phyloP scores from a whole-genome alignment of 495 filamentous ascomycete species.

The Amorphotheca resinae region DNA sequence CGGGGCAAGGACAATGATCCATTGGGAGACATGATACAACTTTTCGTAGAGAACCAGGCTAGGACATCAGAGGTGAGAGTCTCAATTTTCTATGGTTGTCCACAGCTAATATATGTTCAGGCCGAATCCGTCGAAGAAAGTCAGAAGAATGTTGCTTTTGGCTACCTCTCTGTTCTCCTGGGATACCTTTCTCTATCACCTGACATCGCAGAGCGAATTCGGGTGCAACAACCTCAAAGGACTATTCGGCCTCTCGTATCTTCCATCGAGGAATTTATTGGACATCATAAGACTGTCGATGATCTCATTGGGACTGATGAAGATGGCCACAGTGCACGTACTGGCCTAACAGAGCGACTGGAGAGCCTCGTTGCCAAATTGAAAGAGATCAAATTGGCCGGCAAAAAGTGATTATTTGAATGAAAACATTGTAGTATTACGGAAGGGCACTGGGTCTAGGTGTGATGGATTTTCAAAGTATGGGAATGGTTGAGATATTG shows the following conservation, averaged over 20 bases:
- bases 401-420: conserved; percentile 4
- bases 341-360: conserved; percentile 31
- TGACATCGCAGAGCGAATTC: conserved; percentile 38
- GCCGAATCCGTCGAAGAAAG: conserved; percentile 74
- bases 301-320: conserved; percentile 32
- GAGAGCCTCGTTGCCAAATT: conserved; percentile 14
- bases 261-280: conserved; percentile 77
- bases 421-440: neutral
- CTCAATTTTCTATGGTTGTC: conserved; percentile 24
- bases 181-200: conserved; percentile 59
- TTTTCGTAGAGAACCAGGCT: conserved; percentile 40
- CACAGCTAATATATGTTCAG: conserved; percentile 30
- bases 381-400: neutral
- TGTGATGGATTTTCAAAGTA: no score
- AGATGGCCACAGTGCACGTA: conserved; percentile 32
- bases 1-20: conserved; percentile 20
- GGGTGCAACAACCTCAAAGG: conserved; percentile 39
- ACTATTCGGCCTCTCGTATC: conserved; percentile 53
- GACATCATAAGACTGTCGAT: conserved; percentile 65
- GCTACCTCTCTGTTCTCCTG: conserved; percentile 79
- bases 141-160: conserved; percentile 78
- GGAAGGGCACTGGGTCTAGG: no score
- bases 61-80: conserved; percentile 34
- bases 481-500: no score
- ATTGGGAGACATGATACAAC: conserved; percentile 33